Conservation (phyloP, 2,329 filamentous ascomycete genomes). For the Chaetomiaceae sp. region DNA sequence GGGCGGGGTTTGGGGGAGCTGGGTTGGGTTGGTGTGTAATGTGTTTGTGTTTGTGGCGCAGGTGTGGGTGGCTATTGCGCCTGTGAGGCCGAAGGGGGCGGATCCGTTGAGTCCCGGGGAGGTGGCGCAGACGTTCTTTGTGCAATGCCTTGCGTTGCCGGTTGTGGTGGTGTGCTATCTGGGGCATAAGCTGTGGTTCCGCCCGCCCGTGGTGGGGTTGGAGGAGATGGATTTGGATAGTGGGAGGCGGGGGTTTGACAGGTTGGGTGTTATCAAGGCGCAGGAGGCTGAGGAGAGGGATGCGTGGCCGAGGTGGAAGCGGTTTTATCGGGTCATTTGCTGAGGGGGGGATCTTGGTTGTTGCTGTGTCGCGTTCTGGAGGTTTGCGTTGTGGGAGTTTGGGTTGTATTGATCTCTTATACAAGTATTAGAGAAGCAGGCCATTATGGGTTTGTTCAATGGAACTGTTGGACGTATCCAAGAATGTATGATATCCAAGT, state of each 20-base stretch:
- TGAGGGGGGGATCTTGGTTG: no score
- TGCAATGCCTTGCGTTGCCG: slow-evolving; percentile 49
- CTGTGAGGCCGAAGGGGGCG: slow-evolving; percentile 22
- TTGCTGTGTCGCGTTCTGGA: no score
- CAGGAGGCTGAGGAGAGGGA: slow-evolving; percentile 27
- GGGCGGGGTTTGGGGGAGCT: slow-evolving; percentile 60
- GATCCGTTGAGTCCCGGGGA: slow-evolving; percentile 30
- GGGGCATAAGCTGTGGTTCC: slow-evolving; percentile 59
- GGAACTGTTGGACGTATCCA: no score
- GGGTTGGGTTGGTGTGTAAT: slow-evolving; percentile 55
- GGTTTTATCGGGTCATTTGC: slow-evolving; percentile 26
- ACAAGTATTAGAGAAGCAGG: no score
- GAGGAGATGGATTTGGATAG: slow-evolving; percentile 62
- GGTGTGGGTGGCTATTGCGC: slow-evolving; percentile 37
- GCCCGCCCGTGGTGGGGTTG: slow-evolving; percentile 51
- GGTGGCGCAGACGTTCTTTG: slow-evolving; percentile 44
- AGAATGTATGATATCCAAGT: no score
- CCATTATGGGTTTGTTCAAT: no score
- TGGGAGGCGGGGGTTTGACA: slow-evolving; percentile 27
- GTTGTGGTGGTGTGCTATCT: slow-evolving; percentile 51
- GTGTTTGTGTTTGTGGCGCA: slow-evolving; percentile 53
- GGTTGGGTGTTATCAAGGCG: slow-evolving; percentile 24
- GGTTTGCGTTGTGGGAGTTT: no score
- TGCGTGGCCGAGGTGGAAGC: slow-evolving; percentile 29
- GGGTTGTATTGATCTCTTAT: no score